Percentiles rank a stretch among this genome's conserved stretches.
phyloP scores from a whole-genome alignment of 2,329 filamentous ascomycete genomes.

The Hypoxylon sp. region DNA sequence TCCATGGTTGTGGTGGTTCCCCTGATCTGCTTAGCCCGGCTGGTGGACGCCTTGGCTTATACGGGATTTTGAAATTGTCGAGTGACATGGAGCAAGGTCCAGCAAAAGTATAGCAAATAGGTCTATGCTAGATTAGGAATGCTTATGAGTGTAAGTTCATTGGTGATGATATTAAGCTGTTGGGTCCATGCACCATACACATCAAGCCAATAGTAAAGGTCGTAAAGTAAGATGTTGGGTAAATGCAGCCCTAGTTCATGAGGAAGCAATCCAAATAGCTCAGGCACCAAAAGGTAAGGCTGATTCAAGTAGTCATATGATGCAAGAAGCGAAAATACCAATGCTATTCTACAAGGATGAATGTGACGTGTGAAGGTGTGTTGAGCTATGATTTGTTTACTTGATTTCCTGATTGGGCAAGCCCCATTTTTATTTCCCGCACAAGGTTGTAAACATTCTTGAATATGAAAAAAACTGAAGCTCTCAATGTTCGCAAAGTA shows the following conservation, averaged over 20 bases:
- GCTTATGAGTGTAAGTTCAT: conserved; percentile 16
- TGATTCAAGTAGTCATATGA: conserved; percentile 6
- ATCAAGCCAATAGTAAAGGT: conserved; percentile 8
- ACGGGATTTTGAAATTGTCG: conserved; percentile 40
- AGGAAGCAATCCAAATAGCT: conserved; percentile 13
- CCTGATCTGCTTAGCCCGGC: conserved; percentile 39
- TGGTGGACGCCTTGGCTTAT: conserved; percentile 42
- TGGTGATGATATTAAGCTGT: conserved; percentile 22
- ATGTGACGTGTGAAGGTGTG: conserved; percentile 15
- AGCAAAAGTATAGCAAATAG: conserved; percentile 21
- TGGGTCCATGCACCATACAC: conserved; percentile 5
- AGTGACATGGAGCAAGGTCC: conserved; percentile 40
- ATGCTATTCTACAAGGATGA: conserved; percentile 17
- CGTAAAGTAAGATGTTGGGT: conserved; percentile 16
- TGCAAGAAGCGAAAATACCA: conserved; percentile 9
- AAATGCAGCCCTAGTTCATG: not conserved
- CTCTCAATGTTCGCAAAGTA: not conserved
- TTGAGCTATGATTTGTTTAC: conserved; percentile 49
- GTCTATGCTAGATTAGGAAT: conserved; percentile 17
- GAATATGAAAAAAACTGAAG: not conserved
- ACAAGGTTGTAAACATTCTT: conserved; percentile 21
- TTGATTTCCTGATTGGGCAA: conserved; percentile 48
- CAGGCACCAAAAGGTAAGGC: not conserved
- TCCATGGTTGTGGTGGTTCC: conserved; percentile 55
- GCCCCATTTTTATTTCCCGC: conserved; percentile 25